Base-by-base conservation (phyloP, 2,329 filamentous ascomycete species). In the Xylariaceae sp. region DNA sequence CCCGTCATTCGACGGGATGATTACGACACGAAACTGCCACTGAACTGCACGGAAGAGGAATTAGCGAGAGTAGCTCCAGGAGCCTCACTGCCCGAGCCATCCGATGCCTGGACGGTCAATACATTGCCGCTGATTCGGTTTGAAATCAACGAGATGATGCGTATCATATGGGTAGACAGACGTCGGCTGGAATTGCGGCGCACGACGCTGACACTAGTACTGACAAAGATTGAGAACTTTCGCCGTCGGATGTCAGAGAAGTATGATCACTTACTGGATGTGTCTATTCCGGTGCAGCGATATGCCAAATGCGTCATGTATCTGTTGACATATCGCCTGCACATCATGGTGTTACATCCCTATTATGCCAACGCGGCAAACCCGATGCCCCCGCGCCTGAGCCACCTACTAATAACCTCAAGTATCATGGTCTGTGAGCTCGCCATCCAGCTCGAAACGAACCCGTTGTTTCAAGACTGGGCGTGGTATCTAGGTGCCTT, bases 1-100 rank as follows among this genome's bases (percentile, higher is more conserved):
- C 86, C 86, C 1, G 79, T 82, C 47, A 89, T 91, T 48, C 80
- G 86, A n/a, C 75, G 79, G 38, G 87, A 89, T 18, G 87, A 91
- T 61, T 91, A 86, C 66, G 87, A 90, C 60, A 90, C 88, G 0
- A 82, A 80, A 54, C 77, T 90, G 22, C 88, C 88, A 1, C 71
- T 87, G 11, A 90, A 90, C 64, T 80, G 87, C 54, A 77, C 89
- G 55, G 88, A 90, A 57, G 71, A 73, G 2, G 82, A 87, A 47
- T 73, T 90, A n/a, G 74, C 67, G 43, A 59, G 69, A 6, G 71
- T 72, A 2, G 61, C 65, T 0, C 34, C 34, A 14, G 71, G 50
- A 2, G 50, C 50, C 10, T 36, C 70, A 1, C 72, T 69, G 1
- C 71, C 71, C 0, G 73, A 75, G 53, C 73, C 81, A 43, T 72